phyloP scores from a whole-genome alignment of 1,139 yeast species.

The Waltiozyma solani region DNA sequence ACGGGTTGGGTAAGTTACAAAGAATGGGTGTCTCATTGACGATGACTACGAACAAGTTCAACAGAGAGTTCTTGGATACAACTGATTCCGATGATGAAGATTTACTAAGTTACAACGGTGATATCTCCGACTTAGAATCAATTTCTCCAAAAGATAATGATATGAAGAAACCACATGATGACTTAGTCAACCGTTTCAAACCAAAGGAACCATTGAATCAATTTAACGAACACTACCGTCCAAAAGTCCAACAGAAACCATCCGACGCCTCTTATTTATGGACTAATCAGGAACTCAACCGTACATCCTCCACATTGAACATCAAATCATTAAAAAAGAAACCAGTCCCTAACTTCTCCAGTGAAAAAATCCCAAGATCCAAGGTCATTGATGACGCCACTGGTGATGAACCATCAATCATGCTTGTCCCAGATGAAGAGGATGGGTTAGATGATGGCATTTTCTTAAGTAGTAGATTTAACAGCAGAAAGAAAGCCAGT shows the following conservation, averaged over 20 bases:
- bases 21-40: conserved; percentile 67
- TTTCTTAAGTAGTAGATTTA: not conserved
- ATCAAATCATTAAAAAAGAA: conserved; percentile 23
- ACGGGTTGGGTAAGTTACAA: conserved; percentile 50
- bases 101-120: not conserved
- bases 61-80: conserved; percentile 20
- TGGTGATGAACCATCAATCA: conserved; percentile 48
- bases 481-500: not conserved
- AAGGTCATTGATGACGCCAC: conserved; percentile 59
- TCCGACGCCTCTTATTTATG: not conserved
- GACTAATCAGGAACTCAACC: not conserved
- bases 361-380: conserved; percentile 70
- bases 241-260: not conserved
- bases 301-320: conserved; percentile 3
- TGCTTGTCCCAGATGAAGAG: conserved; percentile 31
- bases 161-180: not conserved
- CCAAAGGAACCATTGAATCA: not conserved
- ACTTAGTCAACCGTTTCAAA: not conserved
- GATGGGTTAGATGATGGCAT: not conserved
- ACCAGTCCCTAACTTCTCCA: conserved; percentile 61
- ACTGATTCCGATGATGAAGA: conserved; percentile 5
- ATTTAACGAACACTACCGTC: not conserved
- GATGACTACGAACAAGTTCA: conserved; percentile 48
- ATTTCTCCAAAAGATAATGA: not conserved
- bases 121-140: not conserved